phyloP scores from a whole-genome alignment of 2,329 filamentous ascomycete genomes.

The Cercospora berteroae region DNA sequence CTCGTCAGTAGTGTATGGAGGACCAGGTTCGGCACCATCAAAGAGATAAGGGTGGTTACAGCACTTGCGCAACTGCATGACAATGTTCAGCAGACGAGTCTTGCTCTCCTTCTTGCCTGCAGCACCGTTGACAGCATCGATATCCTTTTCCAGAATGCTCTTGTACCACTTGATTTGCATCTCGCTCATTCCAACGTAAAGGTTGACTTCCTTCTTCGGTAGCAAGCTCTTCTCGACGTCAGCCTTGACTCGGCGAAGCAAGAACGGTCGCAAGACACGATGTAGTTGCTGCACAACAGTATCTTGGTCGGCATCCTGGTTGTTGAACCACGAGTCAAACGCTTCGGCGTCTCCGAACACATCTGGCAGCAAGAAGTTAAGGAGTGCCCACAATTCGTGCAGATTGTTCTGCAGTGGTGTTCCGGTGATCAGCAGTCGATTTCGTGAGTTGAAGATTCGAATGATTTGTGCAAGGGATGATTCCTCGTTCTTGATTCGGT shows the following conservation, averaged over 20 bases:
- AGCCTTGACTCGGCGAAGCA: conserved; percentile 92
- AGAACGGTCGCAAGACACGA: conserved; percentile 85
- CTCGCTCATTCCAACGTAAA: conserved; percentile 97
- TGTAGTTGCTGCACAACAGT: conserved; percentile 95
- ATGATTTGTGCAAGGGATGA: conserved; percentile 96
- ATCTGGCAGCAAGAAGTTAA: conserved; percentile 97
- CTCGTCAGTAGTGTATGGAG: conserved; percentile 96
- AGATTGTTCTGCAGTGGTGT: conserved; percentile 97
- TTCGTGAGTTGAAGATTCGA: conserved; percentile 90
- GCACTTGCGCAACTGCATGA: conserved; percentile 98
- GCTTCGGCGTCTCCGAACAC: conserved; percentile 96
- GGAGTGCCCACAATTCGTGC: conserved; percentile 93
- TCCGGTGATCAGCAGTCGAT: conserved; percentile 91
- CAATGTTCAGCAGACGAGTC: conserved; percentile 93
- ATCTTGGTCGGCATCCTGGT: conserved; percentile 85
- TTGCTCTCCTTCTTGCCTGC: conserved; percentile 97
- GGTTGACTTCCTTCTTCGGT: conserved; percentile 94
- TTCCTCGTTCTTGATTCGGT: conserved; percentile 99
- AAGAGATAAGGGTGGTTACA: conserved; percentile 99
- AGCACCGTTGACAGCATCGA: conserved; percentile 95
- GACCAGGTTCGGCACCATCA: conserved; percentile 93
- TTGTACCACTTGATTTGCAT: conserved; percentile 99
- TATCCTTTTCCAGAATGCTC: conserved; percentile 98
- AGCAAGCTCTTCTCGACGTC: conserved; percentile 97
- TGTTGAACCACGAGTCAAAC: conserved; percentile 97